phyloP scores from a whole-genome alignment of 2,329 filamentous ascomycete genomes.

The Zymoseptoria brevis region DNA sequence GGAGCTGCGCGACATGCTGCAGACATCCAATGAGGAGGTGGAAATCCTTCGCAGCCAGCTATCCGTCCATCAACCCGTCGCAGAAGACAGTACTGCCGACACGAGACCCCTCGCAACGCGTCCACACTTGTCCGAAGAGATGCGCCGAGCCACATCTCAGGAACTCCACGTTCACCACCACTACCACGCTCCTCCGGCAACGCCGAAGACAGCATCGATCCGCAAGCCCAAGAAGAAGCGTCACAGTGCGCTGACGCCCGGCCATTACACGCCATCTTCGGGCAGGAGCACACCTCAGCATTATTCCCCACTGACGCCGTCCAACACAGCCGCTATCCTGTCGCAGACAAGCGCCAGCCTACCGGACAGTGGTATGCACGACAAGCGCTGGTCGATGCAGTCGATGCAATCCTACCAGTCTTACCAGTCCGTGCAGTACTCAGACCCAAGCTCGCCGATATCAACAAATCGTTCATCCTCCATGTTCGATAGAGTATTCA shows the following conservation, averaged over 20 bases:
- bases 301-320: slow-evolving; percentile 36
- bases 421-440: slow-evolving; percentile 51
- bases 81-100: slow-evolving; percentile 28
- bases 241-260: slow-evolving; percentile 50
- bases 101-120: slow-evolving; percentile 4
- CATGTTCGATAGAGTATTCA: slow-evolving; percentile 67
- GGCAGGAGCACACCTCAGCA: slow-evolving; percentile 31
- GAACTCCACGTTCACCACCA: slow-evolving; percentile 92
- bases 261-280: slow-evolving; percentile 39
- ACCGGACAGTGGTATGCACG: slow-evolving; percentile 38
- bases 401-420: slow-evolving; percentile 55
- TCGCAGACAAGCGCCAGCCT: slow-evolving; percentile 55
- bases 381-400: slow-evolving; percentile 57
- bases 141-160: slow-evolving; percentile 54
- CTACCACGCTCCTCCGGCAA: slow-evolving; percentile 59
- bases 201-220: slow-evolving; percentile 29
- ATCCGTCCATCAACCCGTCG: slow-evolving; percentile 64
- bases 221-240: slow-evolving; percentile 62
- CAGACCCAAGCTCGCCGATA: slow-evolving; percentile 71
- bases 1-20: slow-evolving; percentile 82
- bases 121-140: slow-evolving; percentile 59
- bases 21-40: slow-evolving; percentile 89
- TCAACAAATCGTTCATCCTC: slow-evolving; percentile 62
- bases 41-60: slow-evolving; percentile 78
- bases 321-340: slow-evolving; percentile 51